A percentile compares a stretch with the other conserved stretches of the same genome.
phyloP scores from a whole-genome alignment of 345 rosid genomes.

The Toxicodendron radicans region DNA sequence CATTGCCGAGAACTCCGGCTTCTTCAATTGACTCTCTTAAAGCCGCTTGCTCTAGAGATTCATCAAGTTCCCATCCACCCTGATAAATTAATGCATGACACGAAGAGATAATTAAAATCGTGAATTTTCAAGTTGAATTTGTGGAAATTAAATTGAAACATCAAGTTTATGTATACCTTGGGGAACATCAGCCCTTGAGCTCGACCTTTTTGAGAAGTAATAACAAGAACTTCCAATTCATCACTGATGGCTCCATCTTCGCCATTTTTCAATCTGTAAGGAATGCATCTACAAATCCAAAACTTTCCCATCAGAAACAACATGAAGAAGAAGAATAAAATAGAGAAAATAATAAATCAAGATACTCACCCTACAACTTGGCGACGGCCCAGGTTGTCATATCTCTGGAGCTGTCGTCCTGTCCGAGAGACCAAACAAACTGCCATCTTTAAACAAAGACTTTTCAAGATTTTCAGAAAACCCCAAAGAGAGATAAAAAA shows the following conservation, averaged over 20 bases:
- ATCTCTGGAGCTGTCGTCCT: constrained; percentile 73
- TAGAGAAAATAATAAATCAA: background rate
- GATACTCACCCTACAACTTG: constrained; percentile 77
- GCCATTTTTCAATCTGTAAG: constrained; percentile 54
- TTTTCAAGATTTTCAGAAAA: background rate
- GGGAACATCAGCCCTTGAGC: constrained; percentile 78
- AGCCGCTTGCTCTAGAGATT: constrained; percentile 77
- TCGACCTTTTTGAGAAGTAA: constrained; percentile 72
- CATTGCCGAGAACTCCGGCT: constrained; percentile 79
- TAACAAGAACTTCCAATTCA: constrained; percentile 69
- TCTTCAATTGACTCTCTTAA: constrained; percentile 76
- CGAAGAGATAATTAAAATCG: background rate
- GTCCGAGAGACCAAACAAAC: constrained; percentile 68
- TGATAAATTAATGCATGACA: constrained; percentile 23
- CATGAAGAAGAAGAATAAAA: constrained; percentile 3
- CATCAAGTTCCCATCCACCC: constrained; percentile 99
- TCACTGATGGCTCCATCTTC: constrained; percentile 34
- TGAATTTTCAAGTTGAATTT: no score
- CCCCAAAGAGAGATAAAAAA: no score
- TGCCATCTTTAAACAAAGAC: constrained; percentile 27
- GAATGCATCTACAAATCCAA: constrained; percentile 60
- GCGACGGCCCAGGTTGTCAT: constrained; percentile 66
- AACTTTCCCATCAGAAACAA: background rate
- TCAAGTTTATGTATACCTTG: constrained; percentile 43
- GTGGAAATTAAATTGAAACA: constrained; percentile 1